Conservation (phyloP, 139 green algal genomes). For the Auxenochlorella pyrenoidosa region DNA sequence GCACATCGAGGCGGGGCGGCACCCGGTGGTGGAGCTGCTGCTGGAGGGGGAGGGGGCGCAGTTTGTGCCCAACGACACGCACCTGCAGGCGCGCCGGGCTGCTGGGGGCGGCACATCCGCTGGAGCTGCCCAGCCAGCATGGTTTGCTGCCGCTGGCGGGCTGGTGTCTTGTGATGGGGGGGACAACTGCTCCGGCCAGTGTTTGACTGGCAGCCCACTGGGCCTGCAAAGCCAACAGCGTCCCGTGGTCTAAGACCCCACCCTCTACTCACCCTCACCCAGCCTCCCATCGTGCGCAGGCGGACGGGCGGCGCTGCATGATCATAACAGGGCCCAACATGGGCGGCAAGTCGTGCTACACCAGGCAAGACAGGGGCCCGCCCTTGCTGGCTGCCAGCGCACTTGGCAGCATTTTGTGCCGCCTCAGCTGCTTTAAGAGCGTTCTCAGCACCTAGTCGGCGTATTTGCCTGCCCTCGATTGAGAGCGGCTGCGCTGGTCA, state of each 20-base stretch:
- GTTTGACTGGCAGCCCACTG: no score
- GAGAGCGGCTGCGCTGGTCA: no score
- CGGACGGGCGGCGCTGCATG: conserved; percentile 64
- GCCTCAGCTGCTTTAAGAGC: no score
- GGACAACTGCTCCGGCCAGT: no score
- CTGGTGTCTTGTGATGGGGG: no score
- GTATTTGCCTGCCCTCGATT: no score
- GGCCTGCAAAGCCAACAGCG: no score
- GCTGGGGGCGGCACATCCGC: no score
- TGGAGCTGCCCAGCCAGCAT: no score
- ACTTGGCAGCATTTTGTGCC: not conserved
- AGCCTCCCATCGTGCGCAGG: not conserved
- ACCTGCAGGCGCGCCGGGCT: conserved; percentile 10
- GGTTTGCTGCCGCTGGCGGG: no score
- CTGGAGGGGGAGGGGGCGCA: conserved; percentile 49
- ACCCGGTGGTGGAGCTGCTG: conserved; percentile 85
- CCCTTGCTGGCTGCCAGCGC: not conserved
- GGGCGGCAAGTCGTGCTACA: conserved; percentile 87
- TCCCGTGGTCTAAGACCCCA: not conserved
- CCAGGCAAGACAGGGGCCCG: conserved; percentile 59
- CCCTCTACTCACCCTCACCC: not conserved
- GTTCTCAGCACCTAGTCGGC: no score
- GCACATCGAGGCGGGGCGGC: conserved; percentile 59
- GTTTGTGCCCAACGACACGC: conserved; percentile 77
- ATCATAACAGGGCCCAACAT: conserved; percentile 93